These are phyloP conservation scores for Cryphonectria parasitica DNA, from an alignment of 2,329 filamentous ascomycete genomes.

Conservation along the genomic window DNA sequence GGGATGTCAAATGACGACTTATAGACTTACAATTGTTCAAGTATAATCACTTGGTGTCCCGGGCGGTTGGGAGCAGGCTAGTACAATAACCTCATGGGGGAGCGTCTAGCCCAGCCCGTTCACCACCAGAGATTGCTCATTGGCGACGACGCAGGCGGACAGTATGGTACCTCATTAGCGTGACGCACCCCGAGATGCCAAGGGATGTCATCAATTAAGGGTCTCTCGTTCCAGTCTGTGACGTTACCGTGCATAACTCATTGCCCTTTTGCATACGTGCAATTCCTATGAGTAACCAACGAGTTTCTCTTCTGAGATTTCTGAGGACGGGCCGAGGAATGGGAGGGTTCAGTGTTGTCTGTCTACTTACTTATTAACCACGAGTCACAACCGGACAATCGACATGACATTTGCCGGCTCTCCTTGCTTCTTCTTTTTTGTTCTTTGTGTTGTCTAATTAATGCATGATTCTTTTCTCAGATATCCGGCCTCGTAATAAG, in stretches of 20 bases:
- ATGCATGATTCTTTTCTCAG: too few relatives aligned
- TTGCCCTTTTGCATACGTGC: background rate
- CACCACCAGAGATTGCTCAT: background rate
- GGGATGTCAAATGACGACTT: too few relatives aligned
- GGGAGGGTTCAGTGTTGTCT: background rate
- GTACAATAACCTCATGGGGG: background rate
- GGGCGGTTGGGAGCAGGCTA: constrained; percentile 2
- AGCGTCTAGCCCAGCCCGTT: background rate
- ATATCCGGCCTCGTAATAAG: background rate
- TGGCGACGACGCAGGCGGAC: background rate
- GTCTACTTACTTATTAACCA: background rate
- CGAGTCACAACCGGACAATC: background rate
- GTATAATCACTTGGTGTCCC: background rate
- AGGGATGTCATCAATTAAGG: background rate
- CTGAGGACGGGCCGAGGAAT: background rate
- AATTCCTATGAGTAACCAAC: background rate
- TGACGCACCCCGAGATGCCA: background rate
- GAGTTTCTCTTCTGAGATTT: background rate
- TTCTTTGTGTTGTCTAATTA: background rate
- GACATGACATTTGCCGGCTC: background rate
- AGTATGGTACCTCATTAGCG: background rate
- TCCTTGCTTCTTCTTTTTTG: background rate
- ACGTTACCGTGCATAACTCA: background rate
- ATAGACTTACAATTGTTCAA: background rate
- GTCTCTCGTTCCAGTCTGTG: constrained; percentile 1